These are phyloP conservation scores for Hyaloperonospora brassicae DNA, from an alignment of 352 stramenopile genomes.

Conservation along the genomic window DNA sequence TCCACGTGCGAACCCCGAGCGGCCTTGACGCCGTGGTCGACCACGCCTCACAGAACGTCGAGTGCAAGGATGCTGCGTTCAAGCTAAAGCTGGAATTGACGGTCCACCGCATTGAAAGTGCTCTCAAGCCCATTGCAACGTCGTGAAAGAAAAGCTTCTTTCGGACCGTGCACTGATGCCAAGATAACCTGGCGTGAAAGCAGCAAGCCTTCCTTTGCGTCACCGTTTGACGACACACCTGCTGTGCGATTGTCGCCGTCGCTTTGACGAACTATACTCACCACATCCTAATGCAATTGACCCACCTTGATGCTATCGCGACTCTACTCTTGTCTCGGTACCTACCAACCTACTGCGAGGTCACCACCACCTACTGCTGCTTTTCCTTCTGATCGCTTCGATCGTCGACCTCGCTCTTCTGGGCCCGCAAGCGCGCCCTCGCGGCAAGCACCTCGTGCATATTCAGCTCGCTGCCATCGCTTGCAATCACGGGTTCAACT, in stretches of 20 bases:
- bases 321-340: conserved; percentile 8
- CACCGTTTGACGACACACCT: conserved; percentile 3
- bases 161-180: background rate
- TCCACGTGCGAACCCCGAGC: conserved; percentile 75
- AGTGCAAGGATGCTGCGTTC: conserved; percentile 64
- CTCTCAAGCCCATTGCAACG: conserved; percentile 55
- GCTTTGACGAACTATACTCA: conserved; percentile 23
- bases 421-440: conserved; percentile 28
- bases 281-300: background rate
- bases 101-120: conserved; percentile 55
- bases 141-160: conserved; percentile 15
- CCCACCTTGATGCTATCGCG: background rate
- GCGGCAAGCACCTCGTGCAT: conserved; percentile 73
- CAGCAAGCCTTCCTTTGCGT: background rate
- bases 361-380: background rate
- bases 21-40: conserved; percentile 58
- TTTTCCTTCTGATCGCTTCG: conserved; percentile 20
- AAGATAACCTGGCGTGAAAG: no score
- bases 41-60: conserved; percentile 49
- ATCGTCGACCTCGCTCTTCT: conserved; percentile 27
- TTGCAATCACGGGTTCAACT: conserved; percentile 68
- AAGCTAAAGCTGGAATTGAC: conserved; percentile 63
- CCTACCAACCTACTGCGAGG: background rate
- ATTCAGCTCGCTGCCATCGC: conserved; percentile 72
- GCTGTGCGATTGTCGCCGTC: background rate